These are phyloP conservation scores for Serendipita sp. DNA, from an alignment of 768 basidiomycete genomes.

Conservation along the genomic window DNA sequence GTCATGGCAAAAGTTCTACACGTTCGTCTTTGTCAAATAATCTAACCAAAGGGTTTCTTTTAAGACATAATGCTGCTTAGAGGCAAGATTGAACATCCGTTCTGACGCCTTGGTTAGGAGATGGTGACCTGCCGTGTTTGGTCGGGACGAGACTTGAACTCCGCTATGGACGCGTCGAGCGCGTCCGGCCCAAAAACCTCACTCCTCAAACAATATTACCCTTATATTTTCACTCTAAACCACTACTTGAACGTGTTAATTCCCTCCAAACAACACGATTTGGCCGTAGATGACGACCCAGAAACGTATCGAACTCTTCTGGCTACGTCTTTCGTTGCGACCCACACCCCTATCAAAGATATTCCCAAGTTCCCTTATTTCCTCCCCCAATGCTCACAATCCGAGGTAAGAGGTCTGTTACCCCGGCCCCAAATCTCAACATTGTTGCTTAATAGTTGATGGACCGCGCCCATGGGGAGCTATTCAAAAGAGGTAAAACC, in stretches of 20 bases:
- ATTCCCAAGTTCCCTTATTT: neutral
- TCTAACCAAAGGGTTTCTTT: no score
- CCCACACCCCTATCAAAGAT: neutral
- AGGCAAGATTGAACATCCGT: no score
- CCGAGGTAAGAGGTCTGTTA: neutral
- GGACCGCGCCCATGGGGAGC: conserved; percentile 8
- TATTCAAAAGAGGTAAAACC: conserved; percentile 9
- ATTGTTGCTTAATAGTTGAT: conserved; percentile 2
- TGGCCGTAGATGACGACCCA: neutral
- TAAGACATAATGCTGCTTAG: no score
- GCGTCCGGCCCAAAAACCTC: neutral
- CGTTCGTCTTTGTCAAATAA: no score
- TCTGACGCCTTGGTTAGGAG: no score
- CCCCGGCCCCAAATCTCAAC: neutral
- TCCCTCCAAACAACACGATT: neutral
- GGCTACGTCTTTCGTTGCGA: neutral
- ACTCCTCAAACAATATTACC: neutral
- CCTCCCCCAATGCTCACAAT: neutral
- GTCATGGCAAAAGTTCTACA: no score
- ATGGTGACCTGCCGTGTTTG: no score
- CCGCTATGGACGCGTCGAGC: neutral
- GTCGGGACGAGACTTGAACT: neutral
- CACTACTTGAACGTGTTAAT: neutral
- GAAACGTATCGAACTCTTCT: neutral
- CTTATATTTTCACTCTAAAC: neutral